Percentiles rank a stretch among this genome's conserved stretches.
Evolutionary conservation across 2,329 filamentous ascomycete genomes (phyloP).

Genomic region (Lachnellula subtilissima): DNA sequence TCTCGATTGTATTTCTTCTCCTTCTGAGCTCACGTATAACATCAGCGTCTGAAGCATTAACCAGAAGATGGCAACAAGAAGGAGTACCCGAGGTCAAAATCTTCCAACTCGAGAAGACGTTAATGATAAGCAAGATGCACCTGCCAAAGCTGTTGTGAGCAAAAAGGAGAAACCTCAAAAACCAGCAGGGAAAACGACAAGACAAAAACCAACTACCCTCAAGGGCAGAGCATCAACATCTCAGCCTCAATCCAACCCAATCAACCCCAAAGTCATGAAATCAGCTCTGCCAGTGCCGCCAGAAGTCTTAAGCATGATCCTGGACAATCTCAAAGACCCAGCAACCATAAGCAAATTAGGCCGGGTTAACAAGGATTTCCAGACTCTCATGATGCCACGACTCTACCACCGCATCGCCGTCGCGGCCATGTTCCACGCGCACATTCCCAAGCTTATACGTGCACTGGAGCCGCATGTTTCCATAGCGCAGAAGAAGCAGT

Average conservation of each 20-base stretch:
- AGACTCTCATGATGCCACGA: conserved; percentile 1
- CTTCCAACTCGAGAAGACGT: background rate
- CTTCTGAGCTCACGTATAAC: background rate
- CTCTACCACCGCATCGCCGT: conserved; percentile 1
- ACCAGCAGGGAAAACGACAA: background rate
- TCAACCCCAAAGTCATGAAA: background rate
- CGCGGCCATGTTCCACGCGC: background rate
- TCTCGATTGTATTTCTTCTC: no score
- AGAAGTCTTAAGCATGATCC: conserved; percentile 2
- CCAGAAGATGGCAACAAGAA: conserved; percentile 1
- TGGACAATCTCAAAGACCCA: conserved; percentile 2
- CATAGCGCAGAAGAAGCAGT: conserved; percentile 4
- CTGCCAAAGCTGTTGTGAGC: background rate
- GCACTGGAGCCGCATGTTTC: conserved; percentile 3
- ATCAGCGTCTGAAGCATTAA: background rate
- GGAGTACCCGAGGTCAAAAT: background rate
- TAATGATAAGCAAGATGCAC: background rate
- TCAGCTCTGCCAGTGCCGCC: conserved; percentile 1
- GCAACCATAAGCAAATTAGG: conserved; percentile 1
- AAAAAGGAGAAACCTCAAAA: background rate
- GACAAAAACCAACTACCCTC: background rate
- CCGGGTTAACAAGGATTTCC: background rate
- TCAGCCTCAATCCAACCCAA: background rate
- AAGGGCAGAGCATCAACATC: background rate
- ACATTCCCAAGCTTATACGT: conserved; percentile 5